A percentile compares a stretch with the other conserved stretches of the same genome.
phyloP scores from a whole-genome alignment of 495 filamentous ascomycete species.

The Cudoniella acicularis region DNA sequence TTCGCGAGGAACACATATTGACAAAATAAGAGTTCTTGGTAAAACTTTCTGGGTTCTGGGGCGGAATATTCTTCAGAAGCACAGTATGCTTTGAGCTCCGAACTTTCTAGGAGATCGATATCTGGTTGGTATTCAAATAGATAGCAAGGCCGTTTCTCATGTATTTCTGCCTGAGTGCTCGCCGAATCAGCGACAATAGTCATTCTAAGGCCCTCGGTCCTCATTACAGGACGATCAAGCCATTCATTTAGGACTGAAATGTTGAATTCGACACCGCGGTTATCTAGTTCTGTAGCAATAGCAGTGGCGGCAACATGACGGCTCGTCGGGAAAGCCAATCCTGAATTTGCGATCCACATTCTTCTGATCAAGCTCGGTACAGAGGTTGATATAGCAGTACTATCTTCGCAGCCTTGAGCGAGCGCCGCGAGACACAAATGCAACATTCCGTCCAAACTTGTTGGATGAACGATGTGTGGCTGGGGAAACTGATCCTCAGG shows the following conservation, averaged over 20 bases:
- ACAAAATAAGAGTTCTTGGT: too few species aligned
- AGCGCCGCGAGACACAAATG: conserved; percentile 11
- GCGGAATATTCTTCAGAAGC: too few species aligned
- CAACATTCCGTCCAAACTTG: conserved; percentile 19
- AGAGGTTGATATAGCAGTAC: not conserved
- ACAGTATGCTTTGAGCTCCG: too few species aligned
- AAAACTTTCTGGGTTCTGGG: too few species aligned
- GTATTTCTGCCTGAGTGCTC: too few species aligned
- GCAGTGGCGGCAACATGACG: not conserved
- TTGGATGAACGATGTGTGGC: conserved; percentile 20
- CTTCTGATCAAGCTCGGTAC: not conserved
- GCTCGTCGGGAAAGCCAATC: not conserved
- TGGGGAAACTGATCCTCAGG: not conserved
- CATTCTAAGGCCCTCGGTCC: too few species aligned
- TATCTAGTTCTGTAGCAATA: not conserved
- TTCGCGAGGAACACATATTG: too few species aligned
- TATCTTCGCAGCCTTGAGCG: not conserved
- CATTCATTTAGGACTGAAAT: not conserved
- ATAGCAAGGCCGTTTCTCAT: too few species aligned
- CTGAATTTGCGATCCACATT: not conserved
- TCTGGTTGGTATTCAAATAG: too few species aligned
- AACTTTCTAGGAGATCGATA: too few species aligned
- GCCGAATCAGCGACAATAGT: too few species aligned
- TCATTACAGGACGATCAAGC: too few species aligned
- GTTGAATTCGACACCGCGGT: not conserved